A percentile compares a stretch with the other conserved stretches of the same genome.
phyloP scores from a whole-genome alignment of 805 yeast species.

The Candida corydali region DNA sequence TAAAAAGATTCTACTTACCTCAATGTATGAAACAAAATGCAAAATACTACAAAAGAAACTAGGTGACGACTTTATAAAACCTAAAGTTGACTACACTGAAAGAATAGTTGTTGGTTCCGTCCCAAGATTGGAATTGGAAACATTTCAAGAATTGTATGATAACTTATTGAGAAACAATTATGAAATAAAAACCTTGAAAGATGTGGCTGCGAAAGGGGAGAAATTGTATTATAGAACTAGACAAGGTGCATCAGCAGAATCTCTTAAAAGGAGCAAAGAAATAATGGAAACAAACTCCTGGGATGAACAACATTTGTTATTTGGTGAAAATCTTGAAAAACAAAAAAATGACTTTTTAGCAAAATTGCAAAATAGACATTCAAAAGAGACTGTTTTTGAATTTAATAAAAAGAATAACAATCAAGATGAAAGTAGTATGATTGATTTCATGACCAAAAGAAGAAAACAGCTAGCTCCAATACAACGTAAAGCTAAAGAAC shows the following conservation, averaged over 20 bases:
- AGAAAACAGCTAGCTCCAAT: constrained; percentile 86
- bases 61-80: constrained; percentile 42
- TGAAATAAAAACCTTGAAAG: constrained; percentile 61
- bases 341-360: constrained; percentile 72
- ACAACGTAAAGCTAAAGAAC: constrained; percentile 72
- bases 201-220: constrained; percentile 84
- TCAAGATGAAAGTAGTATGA: constrained; percentile 58
- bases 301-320: constrained; percentile 82
- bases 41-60: constrained; percentile 47
- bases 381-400: constrained; percentile 93
- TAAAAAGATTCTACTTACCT: constrained; percentile 65
- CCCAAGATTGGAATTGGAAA: constrained; percentile 72
- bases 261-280: constrained; percentile 83
- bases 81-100: constrained; percentile 66
- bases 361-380: constrained; percentile 60
- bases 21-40: constrained; percentile 62
- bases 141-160: constrained; percentile 66
- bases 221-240: constrained; percentile 81
- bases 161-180: constrained; percentile 56
- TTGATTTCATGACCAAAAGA: constrained; percentile 80
- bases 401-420: constrained; percentile 49
- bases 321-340: constrained; percentile 70
- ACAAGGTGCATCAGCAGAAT: constrained; percentile 79
- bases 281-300: constrained; percentile 64
- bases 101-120: constrained; percentile 79